Conservation (phyloP, 1,139 yeast species). For the Pichia kudriavzevii region DNA sequence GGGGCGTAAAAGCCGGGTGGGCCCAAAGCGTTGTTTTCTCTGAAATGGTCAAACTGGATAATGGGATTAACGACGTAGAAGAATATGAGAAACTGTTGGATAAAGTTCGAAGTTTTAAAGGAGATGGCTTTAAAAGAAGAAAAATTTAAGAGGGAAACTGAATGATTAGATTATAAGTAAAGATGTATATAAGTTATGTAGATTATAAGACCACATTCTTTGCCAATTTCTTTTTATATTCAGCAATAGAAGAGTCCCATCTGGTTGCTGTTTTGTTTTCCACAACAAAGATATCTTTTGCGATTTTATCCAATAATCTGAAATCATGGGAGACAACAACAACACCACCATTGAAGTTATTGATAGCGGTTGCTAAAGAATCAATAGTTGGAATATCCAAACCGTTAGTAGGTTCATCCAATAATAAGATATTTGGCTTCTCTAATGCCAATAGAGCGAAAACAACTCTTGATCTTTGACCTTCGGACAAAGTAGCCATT, state of each 20-base stretch:
- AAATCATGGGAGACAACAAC: conserved; percentile 98
- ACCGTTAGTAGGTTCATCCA: conserved; percentile 99
- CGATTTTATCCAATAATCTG: conserved; percentile 95
- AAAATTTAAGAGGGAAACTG: background rate
- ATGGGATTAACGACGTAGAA: conserved; percentile 29
- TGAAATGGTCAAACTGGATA: conserved; percentile 64
- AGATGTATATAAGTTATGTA: background rate
- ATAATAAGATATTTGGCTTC: conserved; percentile 84
- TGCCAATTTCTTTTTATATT: conserved; percentile 91
- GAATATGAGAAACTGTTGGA: conserved; percentile 15
- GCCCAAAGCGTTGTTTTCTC: conserved; percentile 91
- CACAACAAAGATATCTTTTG: conserved; percentile 93
- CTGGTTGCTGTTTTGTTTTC: conserved; percentile 91
- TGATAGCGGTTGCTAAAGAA: conserved; percentile 93
- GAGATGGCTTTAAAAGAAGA: background rate
- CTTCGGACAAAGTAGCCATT: conserved; percentile 98
- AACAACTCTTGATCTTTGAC: conserved; percentile 98
- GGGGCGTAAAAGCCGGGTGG: conserved; percentile 98
- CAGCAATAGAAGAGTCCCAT: conserved; percentile 90
- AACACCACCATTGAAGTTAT: conserved; percentile 94
- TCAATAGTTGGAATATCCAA: conserved; percentile 97
- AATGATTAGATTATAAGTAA: background rate
- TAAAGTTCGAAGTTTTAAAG: conserved; percentile 7
- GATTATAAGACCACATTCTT: conserved; percentile 65
- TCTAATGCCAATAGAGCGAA: conserved; percentile 94